phyloP scores from a whole-genome alignment of 164 flowering plant species.

The Paratinospora sagittata region DNA sequence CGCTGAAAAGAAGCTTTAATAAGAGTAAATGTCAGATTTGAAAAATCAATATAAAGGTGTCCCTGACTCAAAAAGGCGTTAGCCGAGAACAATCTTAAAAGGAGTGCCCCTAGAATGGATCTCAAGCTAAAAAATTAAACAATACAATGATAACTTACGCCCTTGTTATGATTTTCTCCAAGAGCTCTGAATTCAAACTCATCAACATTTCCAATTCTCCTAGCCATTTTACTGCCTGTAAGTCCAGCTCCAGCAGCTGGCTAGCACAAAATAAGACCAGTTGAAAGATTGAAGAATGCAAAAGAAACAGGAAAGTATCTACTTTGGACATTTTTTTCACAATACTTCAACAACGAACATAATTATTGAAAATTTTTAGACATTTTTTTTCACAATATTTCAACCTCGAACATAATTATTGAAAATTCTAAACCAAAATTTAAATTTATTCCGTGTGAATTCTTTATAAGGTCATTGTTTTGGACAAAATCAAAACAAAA shows the following conservation, averaged over 20 bases:
- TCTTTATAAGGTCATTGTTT: too few species aligned
- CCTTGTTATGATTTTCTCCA: slow-evolving; percentile 86
- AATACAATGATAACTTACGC: slow-evolving; percentile 48
- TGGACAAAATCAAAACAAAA: too few species aligned
- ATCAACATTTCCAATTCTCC: slow-evolving; percentile 82
- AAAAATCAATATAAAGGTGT: not conserved
- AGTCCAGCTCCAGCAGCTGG: slow-evolving; percentile 99
- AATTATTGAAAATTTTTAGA: too few species aligned
- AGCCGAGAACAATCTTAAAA: not conserved
- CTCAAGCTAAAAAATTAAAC: not conserved
- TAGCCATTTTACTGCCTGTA: slow-evolving; percentile 90
- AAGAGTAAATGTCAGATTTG: slow-evolving; percentile 4
- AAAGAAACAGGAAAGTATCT: too few species aligned
- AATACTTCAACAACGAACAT: too few species aligned
- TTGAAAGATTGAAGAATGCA: slow-evolving; percentile 7
- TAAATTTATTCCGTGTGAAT: too few species aligned
- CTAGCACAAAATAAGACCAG: slow-evolving; percentile 9
- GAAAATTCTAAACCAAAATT: too few species aligned
- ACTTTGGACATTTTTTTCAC: too few species aligned
- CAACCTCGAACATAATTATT: too few species aligned
- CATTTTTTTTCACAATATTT: too few species aligned
- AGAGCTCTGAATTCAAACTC: slow-evolving; percentile 89
- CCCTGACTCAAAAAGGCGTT: not conserved
- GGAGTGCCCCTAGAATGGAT: not conserved
- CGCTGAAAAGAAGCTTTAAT: slow-evolving; percentile 45